Percentiles rank a stretch among this genome's conserved stretches.
Conservation (phyloP, 441 rosid genomes). For the Adansonia grandidieri region DNA sequence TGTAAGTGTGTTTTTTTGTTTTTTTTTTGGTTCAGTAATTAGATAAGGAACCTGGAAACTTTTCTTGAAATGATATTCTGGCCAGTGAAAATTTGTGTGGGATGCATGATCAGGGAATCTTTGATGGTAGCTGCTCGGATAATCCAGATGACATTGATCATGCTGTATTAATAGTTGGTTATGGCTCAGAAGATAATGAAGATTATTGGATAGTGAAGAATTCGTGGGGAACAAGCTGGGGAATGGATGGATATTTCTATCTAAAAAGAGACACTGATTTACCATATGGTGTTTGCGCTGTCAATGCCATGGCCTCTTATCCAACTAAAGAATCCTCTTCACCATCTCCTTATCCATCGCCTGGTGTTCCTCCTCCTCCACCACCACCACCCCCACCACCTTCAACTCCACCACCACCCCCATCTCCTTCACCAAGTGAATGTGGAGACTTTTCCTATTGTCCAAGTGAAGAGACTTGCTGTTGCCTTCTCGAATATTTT, state of each 20-base stretch:
- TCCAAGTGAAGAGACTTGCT: conserved; percentile 60
- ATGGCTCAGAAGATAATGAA: conserved; percentile 58
- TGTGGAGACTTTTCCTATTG: conserved; percentile 67
- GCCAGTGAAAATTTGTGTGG: neutral
- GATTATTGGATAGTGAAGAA: conserved; percentile 86
- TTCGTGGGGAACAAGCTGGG: conserved; percentile 87
- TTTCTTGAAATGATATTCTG: neutral
- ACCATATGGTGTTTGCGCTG: conserved; percentile 66
- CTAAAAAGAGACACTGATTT: conserved; percentile 51
- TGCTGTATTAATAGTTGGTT: conserved; percentile 75
- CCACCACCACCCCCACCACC: conserved; percentile 37
- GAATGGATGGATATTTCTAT: conserved; percentile 59
- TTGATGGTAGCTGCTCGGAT: conserved; percentile 63
- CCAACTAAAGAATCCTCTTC: conserved; percentile 61
- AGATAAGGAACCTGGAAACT: neutral
- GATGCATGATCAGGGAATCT: conserved; percentile 60
- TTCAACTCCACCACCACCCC: conserved; percentile 52
- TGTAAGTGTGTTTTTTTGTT: conserved; percentile 41
- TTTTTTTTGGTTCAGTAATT: neutral
- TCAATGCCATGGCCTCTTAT: conserved; percentile 76
- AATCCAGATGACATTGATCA: conserved; percentile 72
- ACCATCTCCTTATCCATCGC: conserved; percentile 58
- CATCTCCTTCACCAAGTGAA: conserved; percentile 60
- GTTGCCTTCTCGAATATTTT: conserved; percentile 52
- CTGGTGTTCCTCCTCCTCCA: conserved; percentile 47